Evolutionary conservation across 441 rosid genomes (phyloP), one percentile per base, ranked within the genome.

Genomic region (Melastoma candidum): DNA sequence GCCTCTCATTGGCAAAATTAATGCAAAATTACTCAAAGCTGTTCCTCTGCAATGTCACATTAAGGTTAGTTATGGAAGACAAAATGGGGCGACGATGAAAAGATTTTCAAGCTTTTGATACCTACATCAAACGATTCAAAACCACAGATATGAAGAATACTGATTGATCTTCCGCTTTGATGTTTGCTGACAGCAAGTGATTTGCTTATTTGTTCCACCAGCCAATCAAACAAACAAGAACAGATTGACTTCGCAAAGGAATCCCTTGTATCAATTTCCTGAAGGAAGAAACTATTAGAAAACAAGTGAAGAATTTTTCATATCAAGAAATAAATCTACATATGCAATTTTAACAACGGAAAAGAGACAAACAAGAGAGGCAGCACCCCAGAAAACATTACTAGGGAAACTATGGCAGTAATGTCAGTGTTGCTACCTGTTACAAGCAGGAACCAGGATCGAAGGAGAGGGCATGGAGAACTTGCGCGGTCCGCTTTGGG

Each of bases 121-220:
- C 89, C 63, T 81, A 94, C 99, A 63, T 85, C 83, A 82, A 94
- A 94, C 36, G 99, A 94, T 74, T 94, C 99, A 65, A 94, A 94
- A 70, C 99, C 97, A 60, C 90, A 94, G 53, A 94, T 94, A 74
- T 94, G 97, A 64, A 94, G 96, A 79, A 94, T 94, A 78, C 96
- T 90, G 68, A 94, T 94, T 64, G 97, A 87, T 83, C 99, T 79
- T 58, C 97, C 99, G 1, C 96, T 81, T 69, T 87, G 74, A 62
- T 78, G 77, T 76, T 94, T 94, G 65, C 99, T 97, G 62, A 85
- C 97, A 25, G 92, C 90, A 56, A 94, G 96, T 44, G 99, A 90
- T 61, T 85, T 90, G 77, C 90, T 94, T 58, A 94, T 84, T 75
- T 90, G 97, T 69, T 85, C 95, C n/a, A 36, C 41, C 41, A 36